phyloP scores from a whole-genome alignment of 2,329 filamentous ascomycete genomes.

The Keithomyces neogunnii region DNA sequence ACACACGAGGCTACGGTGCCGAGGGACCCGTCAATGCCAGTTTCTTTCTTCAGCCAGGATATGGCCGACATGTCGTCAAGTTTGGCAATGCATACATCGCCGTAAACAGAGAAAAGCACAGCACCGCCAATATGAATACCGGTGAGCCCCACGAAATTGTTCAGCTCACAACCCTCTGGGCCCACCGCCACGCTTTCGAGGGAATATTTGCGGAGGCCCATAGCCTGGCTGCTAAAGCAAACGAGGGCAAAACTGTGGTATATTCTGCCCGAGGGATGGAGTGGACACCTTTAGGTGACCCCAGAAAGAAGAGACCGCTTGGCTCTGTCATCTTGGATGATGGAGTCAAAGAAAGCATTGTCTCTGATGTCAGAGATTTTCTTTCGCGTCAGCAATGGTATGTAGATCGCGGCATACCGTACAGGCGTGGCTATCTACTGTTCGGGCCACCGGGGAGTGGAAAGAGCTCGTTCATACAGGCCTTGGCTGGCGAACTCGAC shows the following conservation, averaged over 20 bases:
- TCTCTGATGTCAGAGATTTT: conserved; percentile 77
- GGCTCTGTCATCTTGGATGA: conserved; percentile 79
- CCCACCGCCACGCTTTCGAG: conserved; percentile 82
- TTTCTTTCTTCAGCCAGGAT: conserved; percentile 85
- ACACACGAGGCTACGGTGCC: conserved; percentile 46
- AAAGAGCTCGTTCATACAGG: conserved; percentile 95
- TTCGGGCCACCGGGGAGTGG: conserved; percentile 86
- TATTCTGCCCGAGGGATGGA: conserved; percentile 78
- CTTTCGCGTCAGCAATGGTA: conserved; percentile 77
- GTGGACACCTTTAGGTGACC: conserved; percentile 78
- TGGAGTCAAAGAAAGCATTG: conserved; percentile 73
- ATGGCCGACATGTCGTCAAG: conserved; percentile 79
- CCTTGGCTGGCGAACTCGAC: conserved; percentile 83
- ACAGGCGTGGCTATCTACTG: conserved; percentile 79
- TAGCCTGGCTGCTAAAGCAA: conserved; percentile 64
- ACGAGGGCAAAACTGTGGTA: conserved; percentile 88
- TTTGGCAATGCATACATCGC: conserved; percentile 82
- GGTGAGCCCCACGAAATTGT: conserved; percentile 93
- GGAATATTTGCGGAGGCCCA: conserved; percentile 85
- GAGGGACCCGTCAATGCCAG: conserved; percentile 66
- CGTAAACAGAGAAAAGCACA: conserved; percentile 79
- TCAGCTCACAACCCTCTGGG: conserved; percentile 83
- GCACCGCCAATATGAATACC: conserved; percentile 69
- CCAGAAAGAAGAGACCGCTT: conserved; percentile 78
- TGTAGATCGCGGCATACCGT: conserved; percentile 87